Conservation (phyloP, 148 eudicot species). For the Fagopyrum homotropicum region DNA sequence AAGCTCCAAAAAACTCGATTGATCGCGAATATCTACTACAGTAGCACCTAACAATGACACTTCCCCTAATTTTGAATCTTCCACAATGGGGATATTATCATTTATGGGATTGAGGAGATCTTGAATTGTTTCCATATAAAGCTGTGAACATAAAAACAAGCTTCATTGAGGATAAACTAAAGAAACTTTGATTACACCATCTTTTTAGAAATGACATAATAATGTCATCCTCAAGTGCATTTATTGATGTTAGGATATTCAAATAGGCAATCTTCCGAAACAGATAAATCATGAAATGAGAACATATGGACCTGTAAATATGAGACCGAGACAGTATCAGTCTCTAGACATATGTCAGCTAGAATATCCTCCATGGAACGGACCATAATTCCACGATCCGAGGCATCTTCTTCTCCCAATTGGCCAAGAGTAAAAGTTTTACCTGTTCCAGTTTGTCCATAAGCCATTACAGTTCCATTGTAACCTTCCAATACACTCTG, state of each 20-base stretch:
- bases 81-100: slow-evolving; percentile 84
- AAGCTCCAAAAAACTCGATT: slow-evolving; percentile 64
- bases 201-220: not conserved
- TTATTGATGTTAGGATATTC: not conserved
- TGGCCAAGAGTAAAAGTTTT: slow-evolving; percentile 95
- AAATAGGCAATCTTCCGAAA: not conserved
- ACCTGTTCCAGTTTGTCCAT: slow-evolving; percentile 99
- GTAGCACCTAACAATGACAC: slow-evolving; percentile 90
- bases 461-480: slow-evolving; percentile 98
- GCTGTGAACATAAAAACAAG: slow-evolving; percentile 35
- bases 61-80: slow-evolving; percentile 87
- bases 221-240: not conserved
- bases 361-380: slow-evolving; percentile 97
- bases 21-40: slow-evolving; percentile 60
- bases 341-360: slow-evolving; percentile 51
- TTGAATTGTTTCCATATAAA: slow-evolving; percentile 95
- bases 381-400: slow-evolving; percentile 98
- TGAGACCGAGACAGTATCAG: slow-evolving; percentile 77
- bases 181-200: not conserved
- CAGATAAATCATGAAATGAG: not conserved
- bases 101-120: slow-evolving; percentile 85
- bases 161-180: not conserved
- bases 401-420: slow-evolving; percentile 86
- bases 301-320: slow-evolving; percentile 71
- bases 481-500: slow-evolving; percentile 98